Evolutionary conservation across 306 rosid species (phyloP), one percentile per base, ranked within the genome.

Genomic region (Castanea mollissima): DNA sequence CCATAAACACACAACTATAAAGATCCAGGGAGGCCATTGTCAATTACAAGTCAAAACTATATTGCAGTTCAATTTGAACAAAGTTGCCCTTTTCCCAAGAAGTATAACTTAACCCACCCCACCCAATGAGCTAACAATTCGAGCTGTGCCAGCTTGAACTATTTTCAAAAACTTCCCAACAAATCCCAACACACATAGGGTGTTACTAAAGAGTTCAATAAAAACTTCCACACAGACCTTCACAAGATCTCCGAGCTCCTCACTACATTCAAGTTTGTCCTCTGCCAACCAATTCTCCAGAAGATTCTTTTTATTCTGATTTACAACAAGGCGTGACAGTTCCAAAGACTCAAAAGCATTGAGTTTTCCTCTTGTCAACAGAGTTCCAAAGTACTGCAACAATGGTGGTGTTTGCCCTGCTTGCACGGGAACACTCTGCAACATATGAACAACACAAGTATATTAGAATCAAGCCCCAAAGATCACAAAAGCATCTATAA

Each of bases 221-320:
- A 59, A 23, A 59, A 23, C 31, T 59, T 59, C 12, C 65, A 59
- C 4, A 59, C 77, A 85, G 68, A 93, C 99, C 99, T 96, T 96
- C 76, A 96, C 99, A 88, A 96, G 99, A 87, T 96, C 99, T 74
- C 99, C 99, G 8, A 96, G 88, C 62, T 96, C 99, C 83, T 96
- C 99, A 44, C 99, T 93, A 89, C 99, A 96, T 85, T 96, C 99
- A 76, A 96, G 93, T 87, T 96, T 96, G 92, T 96, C 98, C 86
- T 96, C 98, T 9, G 97, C 98, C 90, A 96, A 86, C 99, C 99
- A 96, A 76, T 96, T 96, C 75, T 96, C 99, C 90, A 96, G 85
- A 29, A 96, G 93, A 83, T 93, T 96, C 87, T 96, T 96, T 88
- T 96, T 93, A 87, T 96, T 96, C 85, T 96, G 99, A 84, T 96